Base-by-base conservation (phyloP, 2,329 filamentous ascomycete species). In the Thielaviopsis populi region DNA sequence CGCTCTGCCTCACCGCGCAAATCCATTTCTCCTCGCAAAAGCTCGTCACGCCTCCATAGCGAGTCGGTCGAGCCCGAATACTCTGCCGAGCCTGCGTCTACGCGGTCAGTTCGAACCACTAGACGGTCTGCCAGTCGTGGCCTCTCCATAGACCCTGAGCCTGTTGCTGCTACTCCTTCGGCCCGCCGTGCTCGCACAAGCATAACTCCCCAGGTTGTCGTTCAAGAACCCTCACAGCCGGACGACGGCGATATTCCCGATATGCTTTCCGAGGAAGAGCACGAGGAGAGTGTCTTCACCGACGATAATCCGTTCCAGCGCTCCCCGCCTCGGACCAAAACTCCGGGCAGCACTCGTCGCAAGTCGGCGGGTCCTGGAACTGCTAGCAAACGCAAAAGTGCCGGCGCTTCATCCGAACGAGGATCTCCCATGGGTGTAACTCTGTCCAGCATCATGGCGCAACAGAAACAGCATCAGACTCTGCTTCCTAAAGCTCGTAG, bases 261-360 rank as follows among this genome's bases (percentile, higher is more conserved):
- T 63, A 54, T 62, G 46, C 42, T 65, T 62, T 70, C 73, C 66
- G 71, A 72, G 13, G 73, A 74, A 22, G 71, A 72, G 24, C 74
- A 77, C 46, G 79, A 80, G 6, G 80, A 81, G 41, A 87, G 80
- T 69, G 86, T 88, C 40, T 97, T 97, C 73, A 90, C 87, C 1
- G 82, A 86, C 69, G 90, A 96, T 63, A 97, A 97, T 70, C 91
- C 92, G 0, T 97, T 97, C 72, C 92, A 97, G 73, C 87, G 90
- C 48, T 87, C 89, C 10, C 85, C 89, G 1, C 74, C 80, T 5
- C 73, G 74, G 1, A 74, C 78, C 33, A 77, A 76, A 71, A 76
- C 78, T 33, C 75, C 80, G 24, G 75, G 72, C 10, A 56, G 62
- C 68, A 75, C 75, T 65, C 79, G 80, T 50, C 76, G 81, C 67